Conservation (phyloP, 257 asterid species). For the Paulownia fortunei region DNA sequence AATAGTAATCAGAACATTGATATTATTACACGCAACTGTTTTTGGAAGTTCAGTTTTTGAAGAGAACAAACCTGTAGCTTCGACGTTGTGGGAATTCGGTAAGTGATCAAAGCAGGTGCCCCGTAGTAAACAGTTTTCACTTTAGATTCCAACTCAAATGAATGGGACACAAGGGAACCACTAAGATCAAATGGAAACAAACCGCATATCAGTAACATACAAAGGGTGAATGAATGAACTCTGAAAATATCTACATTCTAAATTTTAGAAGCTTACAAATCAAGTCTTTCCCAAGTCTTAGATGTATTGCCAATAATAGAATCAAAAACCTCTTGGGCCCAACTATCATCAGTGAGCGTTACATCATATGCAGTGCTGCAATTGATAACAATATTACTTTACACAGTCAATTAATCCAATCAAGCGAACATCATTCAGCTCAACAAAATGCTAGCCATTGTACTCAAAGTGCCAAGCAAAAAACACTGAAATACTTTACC, state of each 20-base stretch:
- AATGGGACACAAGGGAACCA: conserved; percentile 68
- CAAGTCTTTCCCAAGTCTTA: conserved; percentile 62
- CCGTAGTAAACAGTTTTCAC: conserved; percentile 61
- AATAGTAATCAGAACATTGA: conserved; percentile 12
- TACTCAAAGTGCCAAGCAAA: background rate
- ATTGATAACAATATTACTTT: conserved; percentile 14
- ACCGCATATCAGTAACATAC: background rate
- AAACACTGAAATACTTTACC: background rate
- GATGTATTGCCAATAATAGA: conserved; percentile 65
- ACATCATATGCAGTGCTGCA: conserved; percentile 70
- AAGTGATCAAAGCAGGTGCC: conserved; percentile 66
- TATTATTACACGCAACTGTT: background rate
- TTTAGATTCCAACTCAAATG: conserved; percentile 67
- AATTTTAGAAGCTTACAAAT: conserved; percentile 47
- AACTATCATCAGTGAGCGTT: conserved; percentile 60
- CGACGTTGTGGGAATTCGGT: conserved; percentile 51
- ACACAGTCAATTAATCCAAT: conserved; percentile 6
- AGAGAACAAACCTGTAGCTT: conserved; percentile 57
- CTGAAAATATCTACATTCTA: background rate
- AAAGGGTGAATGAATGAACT: background rate
- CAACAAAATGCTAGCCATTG: background rate
- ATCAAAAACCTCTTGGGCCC: conserved; percentile 60
- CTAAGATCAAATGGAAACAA: conserved; percentile 40
- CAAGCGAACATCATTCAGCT: background rate
- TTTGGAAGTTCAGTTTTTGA: background rate